Conservation (phyloP, 2,329 filamentous ascomycete genomes). For the Myriosclerotinia curreyana region DNA sequence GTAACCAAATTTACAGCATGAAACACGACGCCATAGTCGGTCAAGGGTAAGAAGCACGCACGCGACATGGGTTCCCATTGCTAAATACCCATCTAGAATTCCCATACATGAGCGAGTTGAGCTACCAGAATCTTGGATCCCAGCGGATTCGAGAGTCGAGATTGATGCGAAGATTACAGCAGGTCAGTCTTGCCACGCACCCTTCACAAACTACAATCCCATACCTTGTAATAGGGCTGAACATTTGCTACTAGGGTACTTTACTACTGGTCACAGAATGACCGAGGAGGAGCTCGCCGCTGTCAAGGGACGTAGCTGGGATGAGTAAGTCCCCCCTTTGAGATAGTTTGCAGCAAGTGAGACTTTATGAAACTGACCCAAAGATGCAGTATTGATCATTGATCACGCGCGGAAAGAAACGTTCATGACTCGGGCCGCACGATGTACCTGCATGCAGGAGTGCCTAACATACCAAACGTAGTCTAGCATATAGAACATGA, state of each 20-base stretch:
- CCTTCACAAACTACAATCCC: slow-evolving; percentile 3
- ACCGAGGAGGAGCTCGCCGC: slow-evolving; percentile 80
- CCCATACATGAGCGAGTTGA: slow-evolving; percentile 88
- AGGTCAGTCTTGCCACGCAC: slow-evolving; percentile 49
- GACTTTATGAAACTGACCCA: slow-evolving; percentile 35
- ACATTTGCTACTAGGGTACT: slow-evolving; percentile 52
- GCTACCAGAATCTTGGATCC: slow-evolving; percentile 90
- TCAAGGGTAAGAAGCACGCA: slow-evolving; percentile 56
- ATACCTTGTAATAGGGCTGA: slow-evolving; percentile 37
- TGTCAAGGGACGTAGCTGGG: slow-evolving; percentile 88
- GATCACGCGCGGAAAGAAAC: slow-evolving; percentile 33
- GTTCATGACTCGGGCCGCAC: slow-evolving; percentile 24
- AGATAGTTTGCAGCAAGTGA: slow-evolving; percentile 24
- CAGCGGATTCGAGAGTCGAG: slow-evolving; percentile 92
- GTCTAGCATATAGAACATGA: slow-evolving; percentile 18
- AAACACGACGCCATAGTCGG: slow-evolving; percentile 86
- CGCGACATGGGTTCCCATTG: slow-evolving; percentile 12
- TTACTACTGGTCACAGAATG: slow-evolving; percentile 87
- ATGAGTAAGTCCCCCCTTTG: slow-evolving; percentile 56
- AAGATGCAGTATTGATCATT: slow-evolving; percentile 38
- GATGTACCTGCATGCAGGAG: slow-evolving; percentile 22
- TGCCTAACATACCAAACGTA: slow-evolving; percentile 23
- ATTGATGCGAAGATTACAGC: slow-evolving; percentile 98
- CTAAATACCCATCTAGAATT: slow-evolving; percentile 50
- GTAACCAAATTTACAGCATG: slow-evolving; percentile 55